phyloP scores from a whole-genome alignment of 345 rosid genomes.

The Balakata baccata region DNA sequence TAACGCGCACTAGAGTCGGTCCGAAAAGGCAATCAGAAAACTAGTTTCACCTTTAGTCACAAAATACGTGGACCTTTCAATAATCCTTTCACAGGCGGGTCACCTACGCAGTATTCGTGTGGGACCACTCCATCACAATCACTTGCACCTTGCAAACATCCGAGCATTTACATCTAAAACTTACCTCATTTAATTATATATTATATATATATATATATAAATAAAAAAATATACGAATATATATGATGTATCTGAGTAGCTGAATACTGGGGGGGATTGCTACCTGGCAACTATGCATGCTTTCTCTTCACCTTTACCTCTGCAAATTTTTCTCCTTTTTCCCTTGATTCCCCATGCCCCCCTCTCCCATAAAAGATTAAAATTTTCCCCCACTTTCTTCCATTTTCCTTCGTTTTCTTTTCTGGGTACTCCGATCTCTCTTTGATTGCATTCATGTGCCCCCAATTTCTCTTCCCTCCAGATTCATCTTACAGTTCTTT shows the following conservation, averaged over 20 bases:
- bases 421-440: neutral
- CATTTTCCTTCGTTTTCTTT: neutral
- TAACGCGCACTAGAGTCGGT: neutral
- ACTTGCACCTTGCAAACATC: neutral
- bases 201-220: too few species aligned
- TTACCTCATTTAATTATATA: too few species aligned
- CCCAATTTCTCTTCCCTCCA: neutral
- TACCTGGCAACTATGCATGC: conserved; percentile 38
- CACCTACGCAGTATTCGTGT: neutral
- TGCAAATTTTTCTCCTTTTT: neutral
- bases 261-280: conserved; percentile 5
- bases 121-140: neutral
- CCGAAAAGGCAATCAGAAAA: neutral
- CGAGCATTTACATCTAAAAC: neutral
- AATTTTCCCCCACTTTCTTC: neutral
- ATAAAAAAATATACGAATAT: too few species aligned
- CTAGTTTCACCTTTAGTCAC: neutral
- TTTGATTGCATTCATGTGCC: neutral
- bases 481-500: neutral
- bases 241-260: neutral
- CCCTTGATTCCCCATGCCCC: neutral
- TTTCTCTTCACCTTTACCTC: neutral
- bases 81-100: neutral
- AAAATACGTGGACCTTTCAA: neutral
- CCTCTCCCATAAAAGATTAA: too few species aligned